These are phyloP conservation scores for Maudiozyma barnettii DNA, from an alignment of 805 yeast species.

Conservation along the genomic window DNA sequence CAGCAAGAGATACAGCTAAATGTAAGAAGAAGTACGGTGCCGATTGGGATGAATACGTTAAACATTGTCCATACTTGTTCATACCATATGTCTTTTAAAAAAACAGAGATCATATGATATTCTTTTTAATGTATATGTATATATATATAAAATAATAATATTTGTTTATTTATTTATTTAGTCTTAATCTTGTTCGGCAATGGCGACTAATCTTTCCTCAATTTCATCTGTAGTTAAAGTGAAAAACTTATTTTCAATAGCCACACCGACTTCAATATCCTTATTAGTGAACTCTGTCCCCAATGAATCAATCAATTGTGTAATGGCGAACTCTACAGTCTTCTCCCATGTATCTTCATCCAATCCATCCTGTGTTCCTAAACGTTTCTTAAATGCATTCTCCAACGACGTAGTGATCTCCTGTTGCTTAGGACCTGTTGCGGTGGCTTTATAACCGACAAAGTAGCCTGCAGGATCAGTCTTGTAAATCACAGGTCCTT, in stretches of 20 bases:
- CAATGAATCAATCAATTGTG: constrained; percentile 73
- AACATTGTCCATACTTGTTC: constrained; percentile 84
- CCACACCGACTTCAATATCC: constrained; percentile 90
- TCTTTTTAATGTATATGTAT: neutral
- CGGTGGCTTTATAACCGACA: constrained; percentile 81
- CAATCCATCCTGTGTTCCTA: constrained; percentile 1
- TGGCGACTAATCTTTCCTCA: constrained; percentile 85
- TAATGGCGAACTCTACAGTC: constrained; percentile 83
- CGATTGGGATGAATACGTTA: constrained; percentile 82
- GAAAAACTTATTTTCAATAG: constrained; percentile 61
- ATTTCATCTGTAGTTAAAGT: constrained; percentile 75
- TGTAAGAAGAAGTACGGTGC: constrained; percentile 83
- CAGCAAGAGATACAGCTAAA: constrained; percentile 76
- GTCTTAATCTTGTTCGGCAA: constrained; percentile 64
- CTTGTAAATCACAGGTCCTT: constrained; percentile 83
- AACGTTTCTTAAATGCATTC: constrained; percentile 71
- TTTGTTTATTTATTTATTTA: constrained; percentile 39
- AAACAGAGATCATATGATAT: neutral
- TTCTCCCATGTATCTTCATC: constrained; percentile 71
- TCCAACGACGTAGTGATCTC: constrained; percentile 86
- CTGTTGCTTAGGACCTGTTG: constrained; percentile 96
- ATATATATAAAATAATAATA: neutral
- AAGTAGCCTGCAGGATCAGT: constrained; percentile 97
- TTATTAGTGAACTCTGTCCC: constrained; percentile 91
- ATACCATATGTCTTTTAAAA: constrained; percentile 71